These are phyloP conservation scores for Camelina neglecta DNA, from an alignment of 345 rosid genomes.

Conservation along the genomic window DNA sequence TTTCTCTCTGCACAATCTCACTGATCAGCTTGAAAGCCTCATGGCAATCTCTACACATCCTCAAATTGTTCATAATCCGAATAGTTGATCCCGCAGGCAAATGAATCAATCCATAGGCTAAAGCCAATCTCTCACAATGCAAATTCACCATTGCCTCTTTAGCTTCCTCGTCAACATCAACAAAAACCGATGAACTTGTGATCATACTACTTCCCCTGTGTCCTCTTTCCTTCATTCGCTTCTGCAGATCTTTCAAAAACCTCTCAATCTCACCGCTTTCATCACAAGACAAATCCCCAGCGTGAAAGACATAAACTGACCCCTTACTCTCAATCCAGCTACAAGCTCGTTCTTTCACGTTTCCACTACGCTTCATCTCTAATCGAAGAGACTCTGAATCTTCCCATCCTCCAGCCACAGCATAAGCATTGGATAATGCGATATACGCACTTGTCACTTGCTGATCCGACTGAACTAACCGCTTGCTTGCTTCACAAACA, in stretches of 20 bases:
- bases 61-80: slow-evolving; percentile 70
- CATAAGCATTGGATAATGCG: slow-evolving; percentile 69
- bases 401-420: slow-evolving; percentile 70
- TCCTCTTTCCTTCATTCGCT: slow-evolving; percentile 65
- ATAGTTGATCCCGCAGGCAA: slow-evolving; percentile 53
- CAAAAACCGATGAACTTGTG: slow-evolving; percentile 54
- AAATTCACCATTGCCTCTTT: slow-evolving; percentile 57
- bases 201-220: slow-evolving; percentile 52
- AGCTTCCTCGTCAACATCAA: slow-evolving; percentile 75
- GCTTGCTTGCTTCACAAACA: slow-evolving; percentile 65
- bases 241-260: slow-evolving; percentile 58
- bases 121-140: slow-evolving; percentile 79
- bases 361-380: slow-evolving; percentile 65
- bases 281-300: slow-evolving; percentile 57
- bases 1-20: slow-evolving; percentile 60
- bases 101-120: slow-evolving; percentile 60
- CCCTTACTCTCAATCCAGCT: slow-evolving; percentile 78
- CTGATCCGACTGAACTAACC: slow-evolving; percentile 57
- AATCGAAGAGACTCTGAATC: slow-evolving; percentile 55
- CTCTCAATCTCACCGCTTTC: slow-evolving; percentile 50
- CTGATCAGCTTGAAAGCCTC: slow-evolving; percentile 71
- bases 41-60: slow-evolving; percentile 79
- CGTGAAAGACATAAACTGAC: slow-evolving; percentile 54
- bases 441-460: slow-evolving; percentile 72
- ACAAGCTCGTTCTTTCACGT: slow-evolving; percentile 74